Base-by-base conservation (phyloP, 208 protist species). In the Crithidia brevicula region DNA sequence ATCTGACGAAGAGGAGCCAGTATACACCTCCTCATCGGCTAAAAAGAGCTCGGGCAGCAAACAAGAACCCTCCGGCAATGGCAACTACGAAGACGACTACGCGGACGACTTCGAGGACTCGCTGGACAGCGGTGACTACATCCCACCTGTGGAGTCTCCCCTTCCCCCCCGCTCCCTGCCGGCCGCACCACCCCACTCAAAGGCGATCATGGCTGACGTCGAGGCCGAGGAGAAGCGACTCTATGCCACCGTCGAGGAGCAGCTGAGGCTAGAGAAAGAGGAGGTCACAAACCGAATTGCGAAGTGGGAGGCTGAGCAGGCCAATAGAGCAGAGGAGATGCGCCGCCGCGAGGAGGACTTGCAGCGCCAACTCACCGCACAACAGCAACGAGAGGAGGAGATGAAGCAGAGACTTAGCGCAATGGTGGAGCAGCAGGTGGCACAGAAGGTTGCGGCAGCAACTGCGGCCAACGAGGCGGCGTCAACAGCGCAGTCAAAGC, bases 51-150 rank as follows among this genome's bases (percentile, higher is more conserved):
- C 50, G 3, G 50, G 23, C 10, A 74, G 46, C 47, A 74, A 71
- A 46, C 53, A 38, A 33, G 33, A 27, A 2, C 61, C 42, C n/a
- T 58, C 54, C 0, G 61, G 25, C 6, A 33, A 52, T 23, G 59
- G 58, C 31, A 67, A 72, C 43, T 46, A 79, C 30, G 65, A 67
- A 27, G 71, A 77, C 1, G 62, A 78, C 61, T 78, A 85, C 67
- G 69, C 68, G 51, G 79, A 85, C 53, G 74, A 80, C 66, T 80
- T 80, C 54, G 59, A 77, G 28, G 65, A 67, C 33, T 50, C 54
- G 23, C 25, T 69, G 20, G 82, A 86, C 33, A 89, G 83, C 43
- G 85, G 87, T 54, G 84, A 93, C 57, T 78, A 83, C 52, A 83
- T 75, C 47, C 70, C 43, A 31, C 61, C 43, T 46, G 66, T 50